Conservation (phyloP, 805 yeast species). For the Candida pseudofarinosa region DNA sequence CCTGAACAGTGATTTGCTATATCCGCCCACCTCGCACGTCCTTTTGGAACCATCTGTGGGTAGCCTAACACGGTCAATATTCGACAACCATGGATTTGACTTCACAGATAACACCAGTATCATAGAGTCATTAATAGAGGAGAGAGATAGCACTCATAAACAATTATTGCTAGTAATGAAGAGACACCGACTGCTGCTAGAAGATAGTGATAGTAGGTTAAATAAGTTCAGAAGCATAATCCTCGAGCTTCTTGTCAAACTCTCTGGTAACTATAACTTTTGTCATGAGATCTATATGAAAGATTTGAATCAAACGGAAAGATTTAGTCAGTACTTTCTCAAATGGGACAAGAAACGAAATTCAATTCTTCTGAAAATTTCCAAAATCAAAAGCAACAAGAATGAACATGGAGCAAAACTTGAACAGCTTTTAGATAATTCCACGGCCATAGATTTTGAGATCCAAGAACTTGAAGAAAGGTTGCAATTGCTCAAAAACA, state of each 20-base stretch:
- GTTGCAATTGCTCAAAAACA: conserved; percentile 27
- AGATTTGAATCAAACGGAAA: conserved; percentile 27
- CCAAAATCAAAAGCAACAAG: conserved; percentile 34
- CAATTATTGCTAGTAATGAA: conserved; percentile 19
- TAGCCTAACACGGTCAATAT: not conserved
- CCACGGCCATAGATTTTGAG: conserved; percentile 30
- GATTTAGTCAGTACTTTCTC: conserved; percentile 25
- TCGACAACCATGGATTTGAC: not conserved
- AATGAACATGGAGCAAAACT: conserved; percentile 43
- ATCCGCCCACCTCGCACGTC: not conserved
- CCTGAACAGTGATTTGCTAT: not conserved
- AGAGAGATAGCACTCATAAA: conserved; percentile 9
- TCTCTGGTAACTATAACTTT: conserved; percentile 42
- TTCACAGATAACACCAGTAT: not conserved
- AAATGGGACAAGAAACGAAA: conserved; percentile 39
- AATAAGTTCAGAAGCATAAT: conserved; percentile 24
- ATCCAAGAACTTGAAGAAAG: conserved; percentile 35
- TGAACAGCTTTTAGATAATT: conserved; percentile 28
- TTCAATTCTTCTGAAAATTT: conserved; percentile 30
- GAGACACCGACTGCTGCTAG: conserved; percentile 23
- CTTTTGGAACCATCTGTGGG: not conserved
- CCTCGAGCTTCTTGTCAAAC: conserved; percentile 25
- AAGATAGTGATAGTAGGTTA: conserved; percentile 32
- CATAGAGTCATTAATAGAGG: conserved; percentile 11
- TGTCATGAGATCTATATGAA: conserved; percentile 43